Evolutionary conservation across 2,329 filamentous ascomycete genomes (phyloP), one percentile per base, ranked within the genome.

Genomic region (Leptographium radiaticola): DNA sequence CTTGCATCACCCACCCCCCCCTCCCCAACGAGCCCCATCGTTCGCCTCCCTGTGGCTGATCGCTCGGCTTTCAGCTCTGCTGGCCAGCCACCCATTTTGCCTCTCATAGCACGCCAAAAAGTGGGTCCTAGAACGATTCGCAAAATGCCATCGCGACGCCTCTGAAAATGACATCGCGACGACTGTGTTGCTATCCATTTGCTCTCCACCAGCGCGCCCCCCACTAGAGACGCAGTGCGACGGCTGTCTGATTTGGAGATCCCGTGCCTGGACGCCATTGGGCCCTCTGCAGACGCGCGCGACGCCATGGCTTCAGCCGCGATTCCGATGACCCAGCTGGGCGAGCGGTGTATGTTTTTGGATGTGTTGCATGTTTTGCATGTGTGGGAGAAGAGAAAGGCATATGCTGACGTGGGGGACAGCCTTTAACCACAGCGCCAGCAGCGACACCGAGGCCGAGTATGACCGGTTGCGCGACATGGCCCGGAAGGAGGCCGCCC

Each of bases 381-480:
- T 16, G 6, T 40, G 18, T 43, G 25, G 3, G 25, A 25, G 25
- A 25, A 25, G 5, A 25, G 25, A 25, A 5, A 25, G 25, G 25
- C 25, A 5, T 25, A 25, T 25, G 38, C 49, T 44, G 34, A 55
- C 33, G 4, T n/a, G 18, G 25, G 25, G 25, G 25, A 5, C 65
- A 90, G 87, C 85, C 68, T 88, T 91, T 73, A 87, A 84, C 69
- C 84, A 89, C 67, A 76, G 76, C 56, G 75, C 83, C 60, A 80
- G 79, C 64, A 72, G 73, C 61, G 77, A 83, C 56, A 75, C 81
- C 53, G 90, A 97, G 73, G 81, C 77, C 61, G 90, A 97, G 71
- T 97, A 97, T 70, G 90, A 97, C 67, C 86, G 88, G 53, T 79
- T 97, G 46, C 88, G 93, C 63, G 83, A 85, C 61, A 77, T 90